Evolutionary conservation across 805 yeast species (phyloP), one percentile per base, ranked within the genome.

Genomic region (Blastobotrys peoriensis): DNA sequence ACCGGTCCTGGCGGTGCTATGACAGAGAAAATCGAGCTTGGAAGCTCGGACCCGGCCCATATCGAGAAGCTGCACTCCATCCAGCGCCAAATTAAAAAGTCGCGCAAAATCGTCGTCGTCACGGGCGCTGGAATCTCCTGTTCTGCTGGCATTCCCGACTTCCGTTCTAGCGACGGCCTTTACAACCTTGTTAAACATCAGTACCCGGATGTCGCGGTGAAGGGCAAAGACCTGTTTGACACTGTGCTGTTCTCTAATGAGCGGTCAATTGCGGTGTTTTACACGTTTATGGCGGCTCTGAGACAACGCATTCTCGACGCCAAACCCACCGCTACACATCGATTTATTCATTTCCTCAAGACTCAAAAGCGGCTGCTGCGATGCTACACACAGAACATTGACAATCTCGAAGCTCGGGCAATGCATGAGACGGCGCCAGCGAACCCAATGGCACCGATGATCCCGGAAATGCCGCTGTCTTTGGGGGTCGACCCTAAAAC

Each of bases 81-180:
- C 18, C 64, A 70, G 42, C 69, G 67, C 53, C 41, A 56, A 33
- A 65, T 79, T 1, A 63, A 62, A 49, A 74, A 74, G 52, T 62
- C 79, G 39, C 69, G 73, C 43, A 78, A 74, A 55, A 67, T 81
- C n/a, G 71, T 83, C 17, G 72, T 85, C 3, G 68, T 89, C 44
- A 88, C 96, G 0, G 98, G 98, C 5, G 98, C 98, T 2, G 98
- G 98, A 0, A 87, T 91, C 47, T 86, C 96, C 13, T 87, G 96
- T 61, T 86, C 85, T 60, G 97, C 98, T 1, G 98, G 98, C 0
- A 93, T 91, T 38, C 98, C 98, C 2, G 98, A 91, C 61, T 89
- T 89, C 61, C 73, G 98, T 45, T 84, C 95, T 3, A 69, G 80
- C 6, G 77, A 83, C 53, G 98, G 98, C 2, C 71, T 89, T 6